Percentiles rank a stretch among this genome's conserved stretches.
Evolutionary conservation across 2,329 filamentous ascomycete species (phyloP).

Genomic region (Podosphaera aphanis): DNA sequence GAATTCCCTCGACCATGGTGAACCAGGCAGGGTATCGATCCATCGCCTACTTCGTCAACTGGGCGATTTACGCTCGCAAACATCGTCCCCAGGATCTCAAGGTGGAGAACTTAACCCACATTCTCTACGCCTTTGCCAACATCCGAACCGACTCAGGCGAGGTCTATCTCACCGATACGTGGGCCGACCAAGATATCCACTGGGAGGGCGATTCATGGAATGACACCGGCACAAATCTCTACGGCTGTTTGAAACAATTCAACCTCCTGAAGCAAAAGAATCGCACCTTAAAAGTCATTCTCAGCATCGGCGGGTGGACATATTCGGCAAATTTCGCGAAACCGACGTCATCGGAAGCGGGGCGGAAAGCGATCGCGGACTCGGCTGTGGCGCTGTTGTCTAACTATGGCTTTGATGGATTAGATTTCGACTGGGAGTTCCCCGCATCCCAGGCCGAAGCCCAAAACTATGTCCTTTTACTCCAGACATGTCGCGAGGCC

Average conservation of each 20-base stretch:
- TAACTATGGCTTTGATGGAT: conserved; percentile 54
- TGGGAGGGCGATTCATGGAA: conserved; percentile 47
- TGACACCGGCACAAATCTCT: conserved; percentile 54
- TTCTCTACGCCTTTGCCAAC: conserved; percentile 83
- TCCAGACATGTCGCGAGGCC: conserved; percentile 29
- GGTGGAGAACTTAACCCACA: conserved; percentile 58
- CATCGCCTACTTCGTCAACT: conserved; percentile 20
- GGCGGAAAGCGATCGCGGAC: conserved; percentile 48
- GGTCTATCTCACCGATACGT: conserved; percentile 40
- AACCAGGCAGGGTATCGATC: conserved; percentile 26
- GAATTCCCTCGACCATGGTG: too few species aligned
- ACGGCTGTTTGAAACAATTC: conserved; percentile 74
- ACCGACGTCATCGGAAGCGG: conserved; percentile 46
- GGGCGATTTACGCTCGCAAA: conserved; percentile 69
- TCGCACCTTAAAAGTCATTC: conserved; percentile 61
- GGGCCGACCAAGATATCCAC: conserved; percentile 34
- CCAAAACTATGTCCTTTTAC: conserved; percentile 32
- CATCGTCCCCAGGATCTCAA: conserved; percentile 71
- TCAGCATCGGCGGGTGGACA: conserved; percentile 84
- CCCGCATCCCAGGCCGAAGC: conserved; percentile 31
- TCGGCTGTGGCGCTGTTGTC: conserved; percentile 54
- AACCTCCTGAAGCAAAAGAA: conserved; percentile 62
- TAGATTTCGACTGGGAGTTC: conserved; percentile 49
- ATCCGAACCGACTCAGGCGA: conserved; percentile 57
- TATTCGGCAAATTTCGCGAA: conserved; percentile 65